Conservation (phyloP, 352 stramenopile genomes). For the Pythium phragmitis region DNA sequence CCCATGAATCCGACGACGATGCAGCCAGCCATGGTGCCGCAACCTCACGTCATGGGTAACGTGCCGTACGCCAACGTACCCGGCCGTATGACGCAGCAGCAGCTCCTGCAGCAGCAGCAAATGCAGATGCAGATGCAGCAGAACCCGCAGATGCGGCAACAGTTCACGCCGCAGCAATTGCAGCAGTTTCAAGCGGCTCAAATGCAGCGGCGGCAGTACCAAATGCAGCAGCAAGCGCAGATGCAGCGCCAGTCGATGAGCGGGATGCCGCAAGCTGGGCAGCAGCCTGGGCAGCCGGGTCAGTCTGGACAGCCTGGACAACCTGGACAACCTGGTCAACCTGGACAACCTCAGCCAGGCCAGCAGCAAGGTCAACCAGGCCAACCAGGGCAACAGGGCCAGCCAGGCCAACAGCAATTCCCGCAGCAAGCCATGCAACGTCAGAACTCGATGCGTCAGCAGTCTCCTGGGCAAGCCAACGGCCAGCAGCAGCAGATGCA, state of each 20-base stretch:
- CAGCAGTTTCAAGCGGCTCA: slow-evolving; percentile 60
- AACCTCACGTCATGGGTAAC: slow-evolving; percentile 62
- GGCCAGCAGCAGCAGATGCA: slow-evolving; percentile 29
- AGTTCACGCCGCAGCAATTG: slow-evolving; percentile 78
- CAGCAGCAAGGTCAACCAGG: slow-evolving; percentile 31
- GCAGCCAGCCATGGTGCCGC: slow-evolving; percentile 46
- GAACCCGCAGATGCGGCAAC: slow-evolving; percentile 78
- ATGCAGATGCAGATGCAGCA: slow-evolving; percentile 85
- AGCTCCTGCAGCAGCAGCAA: slow-evolving; percentile 75
- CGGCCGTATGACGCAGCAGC: slow-evolving; percentile 79
- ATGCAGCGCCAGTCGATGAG: slow-evolving; percentile 70
- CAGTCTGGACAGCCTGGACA: slow-evolving; percentile 31
- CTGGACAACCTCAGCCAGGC: slow-evolving; percentile 31
- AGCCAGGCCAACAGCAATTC: slow-evolving; percentile 36
- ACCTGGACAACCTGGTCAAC: slow-evolving; percentile 13
- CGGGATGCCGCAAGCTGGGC: slow-evolving; percentile 47
- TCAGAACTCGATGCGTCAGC: slow-evolving; percentile 59
- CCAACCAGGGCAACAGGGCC: slow-evolving; percentile 26
- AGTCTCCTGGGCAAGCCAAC: slow-evolving; percentile 24
- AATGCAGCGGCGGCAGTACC: slow-evolving; percentile 43
- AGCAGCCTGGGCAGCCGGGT: slow-evolving; percentile 41
- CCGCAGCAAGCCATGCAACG: slow-evolving; percentile 31
- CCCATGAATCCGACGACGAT: slow-evolving; percentile 28
- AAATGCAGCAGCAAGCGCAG: slow-evolving; percentile 58
- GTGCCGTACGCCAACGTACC: slow-evolving; percentile 61